A percentile compares a stretch with the other conserved stretches of the same genome.
These are phyloP conservation scores for Wallacemonas sp. DNA, from an alignment of 208 protist species.

Conservation along the genomic window DNA sequence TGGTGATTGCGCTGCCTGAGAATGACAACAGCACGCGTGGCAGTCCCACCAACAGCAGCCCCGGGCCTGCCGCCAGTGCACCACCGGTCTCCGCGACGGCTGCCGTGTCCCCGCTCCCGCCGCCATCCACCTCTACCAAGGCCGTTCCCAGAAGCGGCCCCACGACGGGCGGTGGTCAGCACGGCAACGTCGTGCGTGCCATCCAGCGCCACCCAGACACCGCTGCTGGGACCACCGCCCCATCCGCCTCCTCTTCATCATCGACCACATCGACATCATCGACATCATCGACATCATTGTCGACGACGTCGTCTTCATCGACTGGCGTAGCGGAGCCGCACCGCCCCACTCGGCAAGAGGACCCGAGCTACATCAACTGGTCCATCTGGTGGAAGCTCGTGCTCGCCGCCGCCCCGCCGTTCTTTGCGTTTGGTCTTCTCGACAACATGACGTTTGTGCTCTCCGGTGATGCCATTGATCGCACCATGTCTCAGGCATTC, in stretches of 20 bases:
- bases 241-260: not conserved
- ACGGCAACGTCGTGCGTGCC: constrained; percentile 6
- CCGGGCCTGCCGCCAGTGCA: no score
- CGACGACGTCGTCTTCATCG: not conserved
- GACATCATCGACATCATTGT: not conserved
- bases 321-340: not conserved
- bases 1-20: not conserved
- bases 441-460: constrained; percentile 86
- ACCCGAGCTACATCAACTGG: constrained; percentile 52
- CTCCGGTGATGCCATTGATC: constrained; percentile 80
- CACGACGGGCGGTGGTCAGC: not conserved
- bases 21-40: not conserved
- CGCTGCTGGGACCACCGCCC: not conserved
- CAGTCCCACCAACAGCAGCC: not conserved
- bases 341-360: not conserved
- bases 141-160: no score
- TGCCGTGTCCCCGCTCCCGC: no score
- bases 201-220: constrained; percentile 10
- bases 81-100: no score
- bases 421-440: constrained; percentile 85
- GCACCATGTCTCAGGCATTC: constrained; percentile 56
- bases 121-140: no score
- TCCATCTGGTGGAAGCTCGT: constrained; percentile 45
- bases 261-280: constrained; percentile 7
- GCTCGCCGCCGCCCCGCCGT: constrained; percentile 59